Base-by-base conservation (phyloP, 1,284 basidiomycete genomes). In the Apiotrichum brassicae region DNA sequence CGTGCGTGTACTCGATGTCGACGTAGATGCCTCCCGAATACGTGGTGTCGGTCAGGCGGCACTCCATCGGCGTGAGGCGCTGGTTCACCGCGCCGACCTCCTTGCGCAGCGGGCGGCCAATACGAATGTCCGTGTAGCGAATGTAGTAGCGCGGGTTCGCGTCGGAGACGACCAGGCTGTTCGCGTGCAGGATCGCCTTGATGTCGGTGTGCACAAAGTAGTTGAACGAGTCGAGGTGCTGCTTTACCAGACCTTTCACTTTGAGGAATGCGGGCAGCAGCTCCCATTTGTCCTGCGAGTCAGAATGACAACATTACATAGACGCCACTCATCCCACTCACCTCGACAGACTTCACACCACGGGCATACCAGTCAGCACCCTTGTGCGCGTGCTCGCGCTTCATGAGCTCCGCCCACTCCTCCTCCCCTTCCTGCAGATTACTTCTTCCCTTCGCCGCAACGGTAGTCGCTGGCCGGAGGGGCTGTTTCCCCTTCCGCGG, bases 211-310 rank as follows among this genome's bases (percentile, higher is more conserved):
- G 88, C 63, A 98, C 90, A 70, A 99, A 98, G 74, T 97, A 95
- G 76, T 99, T 98, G 83, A 95, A 99, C 9, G 93, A 97, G 74
- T 99, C 97, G 62, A 98, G 90, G 69, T 99, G 95, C 71, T 99
- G 95, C 76, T 98, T 98, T 55, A 97, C 93, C n/a, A 97, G 82
- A 59, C 93, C 93, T 65, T 97, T 97, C 55, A 93, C 88, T 72
- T 93, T 87, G 49, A 97, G 78, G 65, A 97, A 97, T 11, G 92
- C 92, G 1, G 93, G 93, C 4, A 97, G 76, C 12, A 97, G 76
- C 38, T 94, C 82, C 93, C 93, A 97, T 82, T 97, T 97, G 69
- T 97, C 93, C 91, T 95, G 64, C 5, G 26, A 2, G 51, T 49
- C 20, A 54, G 53, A 19, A 4, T 13, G 23, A 26, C 18, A 9